phyloP scores from a whole-genome alignment of 345 rosid genomes.

The Cardamine occulta region DNA sequence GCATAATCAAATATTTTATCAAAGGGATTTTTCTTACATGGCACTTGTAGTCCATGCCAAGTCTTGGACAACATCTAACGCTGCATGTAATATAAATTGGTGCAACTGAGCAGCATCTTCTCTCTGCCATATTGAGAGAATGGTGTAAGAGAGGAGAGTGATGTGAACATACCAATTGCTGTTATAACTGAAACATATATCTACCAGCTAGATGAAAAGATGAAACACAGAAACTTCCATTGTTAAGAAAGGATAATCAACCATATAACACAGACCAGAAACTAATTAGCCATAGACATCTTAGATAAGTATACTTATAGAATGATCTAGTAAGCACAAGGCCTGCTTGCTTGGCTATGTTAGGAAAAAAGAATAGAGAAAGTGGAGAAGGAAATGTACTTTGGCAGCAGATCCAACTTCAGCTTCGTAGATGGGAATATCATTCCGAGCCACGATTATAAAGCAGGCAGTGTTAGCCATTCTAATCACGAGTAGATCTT shows the following conservation, averaged over 20 bases:
- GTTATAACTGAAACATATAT: background rate
- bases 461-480: constrained; percentile 95
- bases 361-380: background rate
- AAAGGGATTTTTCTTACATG: constrained; percentile 57
- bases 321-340: background rate
- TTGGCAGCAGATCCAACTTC: constrained; percentile 93
- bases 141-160: constrained; percentile 18
- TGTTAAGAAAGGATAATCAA: background rate
- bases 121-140: constrained; percentile 58
- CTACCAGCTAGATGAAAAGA: constrained; percentile 9
- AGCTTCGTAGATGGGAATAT: constrained; percentile 96
- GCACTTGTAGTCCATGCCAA: constrained; percentile 98
- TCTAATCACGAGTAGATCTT: background rate
- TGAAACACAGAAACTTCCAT: background rate
- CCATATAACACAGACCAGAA: background rate
- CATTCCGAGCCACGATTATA: constrained; percentile 84
- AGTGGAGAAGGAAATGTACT: constrained; percentile 44
- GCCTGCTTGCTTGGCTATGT: background rate
- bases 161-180: background rate
- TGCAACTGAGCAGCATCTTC: constrained; percentile 98
- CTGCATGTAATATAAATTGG: constrained; percentile 92
- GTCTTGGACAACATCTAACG: constrained; percentile 95
- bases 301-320: background rate
- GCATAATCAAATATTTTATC: background rate
- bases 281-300: background rate